phyloP scores from a whole-genome alignment of 768 basidiomycete species.

The Suillus hirtellus region DNA sequence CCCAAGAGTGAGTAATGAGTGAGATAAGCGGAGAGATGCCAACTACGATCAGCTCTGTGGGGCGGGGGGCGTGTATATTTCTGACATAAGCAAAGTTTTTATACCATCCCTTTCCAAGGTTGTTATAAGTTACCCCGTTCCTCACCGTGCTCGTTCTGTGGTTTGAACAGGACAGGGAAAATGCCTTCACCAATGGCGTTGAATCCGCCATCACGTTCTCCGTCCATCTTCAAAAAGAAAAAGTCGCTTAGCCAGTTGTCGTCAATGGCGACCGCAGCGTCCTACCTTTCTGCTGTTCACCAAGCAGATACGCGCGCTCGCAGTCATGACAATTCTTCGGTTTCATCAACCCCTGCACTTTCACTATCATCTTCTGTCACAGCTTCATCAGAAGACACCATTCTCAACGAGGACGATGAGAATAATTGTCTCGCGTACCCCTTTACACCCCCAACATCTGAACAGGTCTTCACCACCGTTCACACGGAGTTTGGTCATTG shows the following conservation, averaged over 20 bases:
- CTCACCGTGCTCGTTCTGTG: constrained; percentile 16
- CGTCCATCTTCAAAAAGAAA: constrained; percentile 68
- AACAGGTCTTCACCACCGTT: constrained; percentile 74
- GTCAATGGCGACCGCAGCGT: constrained; percentile 52
- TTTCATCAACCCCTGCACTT: constrained; percentile 68
- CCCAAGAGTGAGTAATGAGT: neutral
- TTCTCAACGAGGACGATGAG: constrained; percentile 55
- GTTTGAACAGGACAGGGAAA: constrained; percentile 8
- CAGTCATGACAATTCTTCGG: constrained; percentile 42
- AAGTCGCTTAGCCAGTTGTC: constrained; percentile 35
- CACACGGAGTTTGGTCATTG: constrained; percentile 96
- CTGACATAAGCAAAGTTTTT: constrained; percentile 1
- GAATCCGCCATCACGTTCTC: constrained; percentile 46
- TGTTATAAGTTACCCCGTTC: neutral
- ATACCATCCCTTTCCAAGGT: neutral
- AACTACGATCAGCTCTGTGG: neutral
- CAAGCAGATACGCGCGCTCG: constrained; percentile 61
- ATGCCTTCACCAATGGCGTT: constrained; percentile 69
- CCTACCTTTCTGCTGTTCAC: constrained; percentile 61
- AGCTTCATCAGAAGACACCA: constrained; percentile 65
- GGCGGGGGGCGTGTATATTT: neutral
- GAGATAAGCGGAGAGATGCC: neutral
- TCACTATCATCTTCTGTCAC: constrained; percentile 77
- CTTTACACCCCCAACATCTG: constrained; percentile 69
- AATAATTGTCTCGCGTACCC: constrained; percentile 65